Evolutionary conservation across 345 rosid genomes (phyloP).

Genomic region (Reutealis trisperma): DNA sequence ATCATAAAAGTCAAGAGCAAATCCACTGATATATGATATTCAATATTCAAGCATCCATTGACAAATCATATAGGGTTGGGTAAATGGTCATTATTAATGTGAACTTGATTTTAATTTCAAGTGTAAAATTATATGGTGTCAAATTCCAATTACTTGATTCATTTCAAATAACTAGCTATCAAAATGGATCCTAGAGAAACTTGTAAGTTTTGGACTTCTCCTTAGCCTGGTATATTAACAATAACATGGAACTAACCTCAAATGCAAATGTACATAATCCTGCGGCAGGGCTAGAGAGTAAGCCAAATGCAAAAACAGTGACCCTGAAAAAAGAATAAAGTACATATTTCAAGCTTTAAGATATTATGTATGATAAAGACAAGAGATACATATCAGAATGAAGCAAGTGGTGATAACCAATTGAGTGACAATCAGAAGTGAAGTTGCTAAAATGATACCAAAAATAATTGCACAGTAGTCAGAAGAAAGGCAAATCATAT

Average conservation of each 20-base stretch:
- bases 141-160: too few relatives aligned
- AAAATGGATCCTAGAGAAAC: background rate
- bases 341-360: conserved; percentile 12
- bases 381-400: conserved; percentile 1
- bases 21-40: background rate
- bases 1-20: background rate
- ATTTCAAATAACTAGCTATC: too few relatives aligned
- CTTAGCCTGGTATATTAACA: background rate
- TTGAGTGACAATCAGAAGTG: background rate
- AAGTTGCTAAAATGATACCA: background rate
- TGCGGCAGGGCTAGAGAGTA: conserved; percentile 75
- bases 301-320: conserved; percentile 75
- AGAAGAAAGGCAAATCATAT: background rate
- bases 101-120: too few relatives aligned
- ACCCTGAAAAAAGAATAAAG: conserved; percentile 45
- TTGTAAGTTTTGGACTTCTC: conserved; percentile 6
- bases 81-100: too few relatives aligned
- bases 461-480: background rate
- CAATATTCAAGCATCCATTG: background rate
- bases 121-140: too few relatives aligned
- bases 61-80: background rate
- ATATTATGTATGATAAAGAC: background rate
- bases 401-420: background rate
- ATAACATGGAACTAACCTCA: conserved; percentile 51
- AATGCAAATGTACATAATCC: conserved; percentile 63